Evolutionary conservation across 2,329 filamentous ascomycete species (phyloP).

Genomic region (Zelopaecilomyces penicillatus): DNA sequence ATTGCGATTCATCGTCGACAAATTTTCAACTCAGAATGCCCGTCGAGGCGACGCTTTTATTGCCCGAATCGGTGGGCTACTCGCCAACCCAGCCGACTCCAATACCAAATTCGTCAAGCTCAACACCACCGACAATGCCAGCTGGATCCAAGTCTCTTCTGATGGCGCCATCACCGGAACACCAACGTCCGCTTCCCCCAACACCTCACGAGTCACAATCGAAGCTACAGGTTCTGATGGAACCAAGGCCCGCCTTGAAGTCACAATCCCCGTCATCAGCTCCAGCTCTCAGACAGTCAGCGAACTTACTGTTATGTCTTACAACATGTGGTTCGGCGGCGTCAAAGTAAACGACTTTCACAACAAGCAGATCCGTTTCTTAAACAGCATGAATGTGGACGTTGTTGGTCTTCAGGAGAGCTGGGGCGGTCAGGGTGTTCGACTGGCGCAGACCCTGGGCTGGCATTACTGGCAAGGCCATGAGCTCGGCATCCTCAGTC

Average conservation of each 20-base stretch:
- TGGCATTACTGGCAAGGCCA: constrained; percentile 28
- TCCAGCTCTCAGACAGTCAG: constrained; percentile 18
- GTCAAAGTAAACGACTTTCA: constrained; percentile 28
- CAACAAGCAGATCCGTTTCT: constrained; percentile 29
- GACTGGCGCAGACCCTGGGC: constrained; percentile 28
- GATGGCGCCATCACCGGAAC: constrained; percentile 25
- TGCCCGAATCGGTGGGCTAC: constrained; percentile 22
- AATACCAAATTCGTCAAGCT: constrained; percentile 17
- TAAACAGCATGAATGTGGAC: constrained; percentile 22
- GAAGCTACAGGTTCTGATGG: constrained; percentile 15
- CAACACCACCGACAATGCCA: constrained; percentile 9
- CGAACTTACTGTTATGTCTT: constrained; percentile 23
- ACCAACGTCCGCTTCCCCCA: constrained; percentile 12
- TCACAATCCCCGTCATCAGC: constrained; percentile 22
- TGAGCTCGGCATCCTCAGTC: constrained; percentile 25
- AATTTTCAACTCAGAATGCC: constrained; percentile 23
- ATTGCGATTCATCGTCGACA: constrained; percentile 17
- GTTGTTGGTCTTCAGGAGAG: constrained; percentile 31
- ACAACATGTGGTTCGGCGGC: constrained; percentile 32
- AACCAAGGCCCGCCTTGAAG: constrained; percentile 13
- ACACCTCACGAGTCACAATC: constrained; percentile 15
- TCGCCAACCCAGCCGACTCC: constrained; percentile 13
- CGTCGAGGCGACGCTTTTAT: constrained; percentile 22
- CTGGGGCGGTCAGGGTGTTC: constrained; percentile 19
- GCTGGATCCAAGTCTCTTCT: constrained; percentile 21